Evolutionary conservation across 371 early-diverging fungal genomes (phyloP).

Genomic region (Actinomortierella ambigua): DNA sequence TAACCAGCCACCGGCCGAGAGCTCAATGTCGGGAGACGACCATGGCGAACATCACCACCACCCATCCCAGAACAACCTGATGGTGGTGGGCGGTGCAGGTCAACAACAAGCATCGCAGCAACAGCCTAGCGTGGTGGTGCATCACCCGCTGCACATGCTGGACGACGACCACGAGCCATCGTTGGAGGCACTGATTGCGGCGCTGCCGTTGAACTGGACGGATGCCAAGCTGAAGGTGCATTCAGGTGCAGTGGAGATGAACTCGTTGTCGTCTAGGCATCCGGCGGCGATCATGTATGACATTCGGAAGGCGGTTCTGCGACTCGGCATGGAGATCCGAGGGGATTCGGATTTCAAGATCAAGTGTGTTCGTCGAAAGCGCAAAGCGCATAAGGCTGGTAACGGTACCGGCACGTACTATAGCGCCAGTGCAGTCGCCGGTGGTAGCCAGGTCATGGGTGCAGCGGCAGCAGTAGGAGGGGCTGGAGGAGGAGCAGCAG

Average conservation of each 20-base stretch:
- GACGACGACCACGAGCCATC: slow-evolving; percentile 21
- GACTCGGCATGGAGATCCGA: slow-evolving; percentile 74
- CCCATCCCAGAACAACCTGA: no score
- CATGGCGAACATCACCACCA: no score
- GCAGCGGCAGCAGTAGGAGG: slow-evolving; percentile 7
- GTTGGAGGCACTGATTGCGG: slow-evolving; percentile 18
- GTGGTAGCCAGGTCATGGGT: slow-evolving; percentile 18
- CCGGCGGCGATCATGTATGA: slow-evolving; percentile 74
- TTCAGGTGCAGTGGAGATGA: slow-evolving; percentile 81
- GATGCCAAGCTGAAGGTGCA: slow-evolving; percentile 73
- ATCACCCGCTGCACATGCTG: slow-evolving; percentile 12
- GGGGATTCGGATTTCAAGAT: slow-evolving; percentile 76
- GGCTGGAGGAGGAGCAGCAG: background rate
- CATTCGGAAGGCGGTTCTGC: slow-evolving; percentile 64
- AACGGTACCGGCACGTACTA: slow-evolving; percentile 1
- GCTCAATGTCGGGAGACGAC: no score
- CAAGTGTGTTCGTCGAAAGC: slow-evolving; percentile 68
- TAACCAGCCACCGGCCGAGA: no score
- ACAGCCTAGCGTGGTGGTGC: slow-evolving; percentile 12
- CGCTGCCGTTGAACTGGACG: slow-evolving; percentile 33
- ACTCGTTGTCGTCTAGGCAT: slow-evolving; percentile 73
- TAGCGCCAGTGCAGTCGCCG: slow-evolving; percentile 6
- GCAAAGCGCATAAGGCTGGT: slow-evolving; percentile 13
- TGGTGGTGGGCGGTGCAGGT: no score
- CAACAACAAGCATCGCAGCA: background rate